Evolutionary conservation across 2,329 filamentous ascomycete species (phyloP).

Genomic region (Capronia americana): DNA sequence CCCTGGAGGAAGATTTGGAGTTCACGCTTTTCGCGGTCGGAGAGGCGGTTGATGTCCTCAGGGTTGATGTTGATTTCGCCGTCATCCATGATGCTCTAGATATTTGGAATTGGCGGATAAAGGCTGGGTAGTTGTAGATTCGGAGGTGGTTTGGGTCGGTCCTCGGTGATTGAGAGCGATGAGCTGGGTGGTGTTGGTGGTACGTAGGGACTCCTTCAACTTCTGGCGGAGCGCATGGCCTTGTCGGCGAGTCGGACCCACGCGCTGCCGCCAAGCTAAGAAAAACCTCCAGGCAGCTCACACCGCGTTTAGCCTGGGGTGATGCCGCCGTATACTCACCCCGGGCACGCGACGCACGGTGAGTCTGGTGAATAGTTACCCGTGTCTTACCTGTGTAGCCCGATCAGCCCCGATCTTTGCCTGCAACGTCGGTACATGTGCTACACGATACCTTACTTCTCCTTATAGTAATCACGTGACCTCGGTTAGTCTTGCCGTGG

Average conservation of each 20-base stretch:
- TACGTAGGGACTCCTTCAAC: not conserved
- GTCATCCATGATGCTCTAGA: conserved; percentile 34
- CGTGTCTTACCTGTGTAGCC: too few relatives aligned
- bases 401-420: too few relatives aligned
- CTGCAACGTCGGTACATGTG: too few relatives aligned
- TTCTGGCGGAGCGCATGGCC: not conserved
- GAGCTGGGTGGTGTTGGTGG: not conserved
- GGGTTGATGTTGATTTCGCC: conserved; percentile 34
- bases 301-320: too few relatives aligned
- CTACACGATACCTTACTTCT: too few relatives aligned
- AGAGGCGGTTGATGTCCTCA: conserved; percentile 58
- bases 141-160: not conserved
- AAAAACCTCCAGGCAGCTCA: too few relatives aligned
- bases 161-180: not conserved
- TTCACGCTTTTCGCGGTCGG: conserved; percentile 82
- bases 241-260: not conserved
- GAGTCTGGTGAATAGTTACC: too few relatives aligned
- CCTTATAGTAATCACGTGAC: too few relatives aligned
- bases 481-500: too few relatives aligned
- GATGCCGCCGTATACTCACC: too few relatives aligned
- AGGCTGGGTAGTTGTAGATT: not conserved
- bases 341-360: too few relatives aligned
- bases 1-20: conserved; percentile 84
- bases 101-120: not conserved
- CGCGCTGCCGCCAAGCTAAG: too few relatives aligned